Base-by-base conservation (phyloP, 176 grass and related monocot genomes). In the Juncus effusus region DNA sequence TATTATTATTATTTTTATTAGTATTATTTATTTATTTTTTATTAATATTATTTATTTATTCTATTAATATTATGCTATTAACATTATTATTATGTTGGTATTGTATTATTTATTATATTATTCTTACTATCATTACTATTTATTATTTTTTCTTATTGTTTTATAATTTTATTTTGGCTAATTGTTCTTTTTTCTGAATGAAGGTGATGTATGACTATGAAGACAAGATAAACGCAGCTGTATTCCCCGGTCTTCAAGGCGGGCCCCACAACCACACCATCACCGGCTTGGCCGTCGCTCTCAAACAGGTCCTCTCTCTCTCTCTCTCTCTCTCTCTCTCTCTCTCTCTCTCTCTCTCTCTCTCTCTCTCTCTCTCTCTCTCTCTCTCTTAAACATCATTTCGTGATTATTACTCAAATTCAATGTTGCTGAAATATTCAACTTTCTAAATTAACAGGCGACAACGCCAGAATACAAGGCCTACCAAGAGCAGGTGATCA, bases 221-320 rank as follows among this genome's bases (percentile, higher is more conserved):
- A 81, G 94, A 99, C 42, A 99, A 99, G 64, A 93, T 99, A 65
- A 99, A 99, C 78, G 87, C 88, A 59, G 89, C 89, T 2, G 94
- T 99, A 45, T 99, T 99, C 77, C 94, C 89, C 5, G 94, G 94
- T 71, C 89, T 99, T 59, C 94, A 99, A 90, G 94, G 94, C 60
- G 94, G 94, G 13, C 94, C 94, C 36, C 94, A 99, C 72, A 99
- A 99, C 54, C 94, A 99, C 81, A 99, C 94, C n/a, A 99, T 99
- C 67, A 67, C 89, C 86, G 94, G 94, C 61, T 82, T 99, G 55
- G 95, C 95, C 70, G 89, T 99, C 77, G 95, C 95, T 5, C 89
- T 99, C 72, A 99, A 99, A 83, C 95, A 99, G 89, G 95, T 99
- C n/a, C 47, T 51, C 13, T 41, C 61, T 64, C n/a, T 16, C 16